These are phyloP conservation scores for Pestalotiopsis sp. DNA, from an alignment of 2,329 filamentous ascomycete genomes.

Conservation along the genomic window DNA sequence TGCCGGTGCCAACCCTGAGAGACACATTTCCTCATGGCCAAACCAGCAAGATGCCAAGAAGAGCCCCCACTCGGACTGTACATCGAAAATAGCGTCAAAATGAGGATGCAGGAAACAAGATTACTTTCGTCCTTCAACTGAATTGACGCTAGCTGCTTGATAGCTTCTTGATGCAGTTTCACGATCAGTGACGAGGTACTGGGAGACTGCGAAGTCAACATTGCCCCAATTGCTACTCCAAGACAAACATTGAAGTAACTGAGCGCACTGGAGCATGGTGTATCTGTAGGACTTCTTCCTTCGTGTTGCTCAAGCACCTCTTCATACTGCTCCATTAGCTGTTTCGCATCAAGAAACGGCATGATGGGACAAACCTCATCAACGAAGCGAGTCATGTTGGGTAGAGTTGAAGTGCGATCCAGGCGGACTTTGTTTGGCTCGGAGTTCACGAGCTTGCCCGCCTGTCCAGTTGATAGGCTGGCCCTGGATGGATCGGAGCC, in stretches of 20 bases:
- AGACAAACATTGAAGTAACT: constrained; percentile 11
- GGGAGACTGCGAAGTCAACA: background rate
- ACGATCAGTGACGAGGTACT: background rate
- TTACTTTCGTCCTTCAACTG: background rate
- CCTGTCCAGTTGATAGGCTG: background rate
- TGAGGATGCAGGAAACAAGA: constrained; percentile 15
- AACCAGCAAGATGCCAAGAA: constrained; percentile 32
- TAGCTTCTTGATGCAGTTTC: constrained; percentile 11
- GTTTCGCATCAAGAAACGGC: background rate
- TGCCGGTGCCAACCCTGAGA: constrained; percentile 30
- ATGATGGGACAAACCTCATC: background rate
- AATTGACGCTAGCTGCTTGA: constrained; percentile 9
- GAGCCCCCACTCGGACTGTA: constrained; percentile 28
- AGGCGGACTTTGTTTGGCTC: background rate
- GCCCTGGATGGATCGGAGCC: constrained; percentile 13
- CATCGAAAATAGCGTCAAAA: constrained; percentile 27
- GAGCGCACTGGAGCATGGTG: background rate
- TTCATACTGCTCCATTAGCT: background rate
- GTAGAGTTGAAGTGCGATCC: background rate
- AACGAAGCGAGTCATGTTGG: constrained; percentile 5
- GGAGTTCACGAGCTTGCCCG: background rate
- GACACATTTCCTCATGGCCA: constrained; percentile 33
- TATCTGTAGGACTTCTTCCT: background rate
- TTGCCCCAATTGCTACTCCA: constrained; percentile 6
- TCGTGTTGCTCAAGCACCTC: background rate